Base-by-base conservation (phyloP, 352 stramenopile genomes). In the Detonula confervacea region DNA sequence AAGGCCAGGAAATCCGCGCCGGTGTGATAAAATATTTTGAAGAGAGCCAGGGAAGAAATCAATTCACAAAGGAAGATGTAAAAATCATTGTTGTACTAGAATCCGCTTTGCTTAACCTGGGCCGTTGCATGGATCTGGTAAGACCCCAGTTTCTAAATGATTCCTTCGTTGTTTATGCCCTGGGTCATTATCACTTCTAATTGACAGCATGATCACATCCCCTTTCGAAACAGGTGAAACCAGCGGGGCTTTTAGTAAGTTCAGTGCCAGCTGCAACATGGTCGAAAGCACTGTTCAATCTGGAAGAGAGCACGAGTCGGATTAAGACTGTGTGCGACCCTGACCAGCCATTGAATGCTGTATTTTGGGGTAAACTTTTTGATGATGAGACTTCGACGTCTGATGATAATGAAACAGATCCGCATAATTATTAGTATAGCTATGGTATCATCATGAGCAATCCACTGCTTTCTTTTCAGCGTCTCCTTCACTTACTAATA, bases 121-220 rank as follows among this genome's bases (percentile, higher is more conserved):
- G 87, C 11, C 46, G 85, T 83, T 62, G n/a, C 11, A 73, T 87
- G 12, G 87, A 93, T 71, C 24, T 93, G n/a, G 80, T 93, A n/a
- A n/a, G n/a, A n/a, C n/a, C n/a, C n/a, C n/a, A n/a, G n/a, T n/a
- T n/a, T n/a, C n/a, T n/a, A n/a, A n/a, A n/a, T n/a, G n/a, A n/a
- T n/a, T n/a, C n/a, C n/a, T n/a, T n/a, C n/a, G n/a, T n/a, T n/a
- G n/a, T n/a, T n/a, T n/a, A n/a, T n/a, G n/a, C n/a, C n/a, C n/a
- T n/a, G n/a, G n/a, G n/a, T n/a, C n/a, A n/a, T n/a, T n/a, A n/a
- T n/a, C n/a, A n/a, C n/a, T n/a, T n/a, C n/a, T n/a, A n/a, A n/a
- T n/a, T n/a, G n/a, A n/a, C n/a, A n/a, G n/a, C n/a, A n/a, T n/a
- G n/a, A n/a, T n/a, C n/a, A n/a, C n/a, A n/a, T n/a, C n/a, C n/a